phyloP scores from a whole-genome alignment of 1,284 basidiomycete species.

The Pascua sp. region DNA sequence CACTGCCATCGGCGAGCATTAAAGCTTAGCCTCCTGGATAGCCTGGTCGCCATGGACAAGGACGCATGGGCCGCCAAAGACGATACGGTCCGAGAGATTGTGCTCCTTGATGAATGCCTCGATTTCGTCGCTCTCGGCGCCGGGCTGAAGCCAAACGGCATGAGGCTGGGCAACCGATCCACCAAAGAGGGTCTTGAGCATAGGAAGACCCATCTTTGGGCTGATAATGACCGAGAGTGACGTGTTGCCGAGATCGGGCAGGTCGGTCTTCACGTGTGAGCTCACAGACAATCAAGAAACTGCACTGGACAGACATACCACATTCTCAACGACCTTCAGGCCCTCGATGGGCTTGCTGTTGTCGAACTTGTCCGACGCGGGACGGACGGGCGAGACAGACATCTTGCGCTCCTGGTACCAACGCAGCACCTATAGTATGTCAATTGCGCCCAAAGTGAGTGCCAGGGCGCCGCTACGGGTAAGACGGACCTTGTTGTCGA shows the following conservation, averaged over 20 bases:
- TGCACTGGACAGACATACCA: conserved; percentile 51
- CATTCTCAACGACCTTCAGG: conserved; percentile 25
- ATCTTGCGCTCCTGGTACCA: conserved; percentile 64
- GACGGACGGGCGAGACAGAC: conserved; percentile 59
- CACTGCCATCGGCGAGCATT: background rate
- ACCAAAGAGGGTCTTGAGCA: conserved; percentile 50
- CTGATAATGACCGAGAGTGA: conserved; percentile 76
- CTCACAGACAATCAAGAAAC: background rate
- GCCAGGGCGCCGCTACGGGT: background rate
- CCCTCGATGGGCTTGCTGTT: conserved; percentile 34
- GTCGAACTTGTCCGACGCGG: conserved; percentile 15
- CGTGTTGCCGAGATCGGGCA: conserved; percentile 64
- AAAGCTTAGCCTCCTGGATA: conserved; percentile 18
- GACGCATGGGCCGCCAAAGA: conserved; percentile 72
- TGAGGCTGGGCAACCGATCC: conserved; percentile 61
- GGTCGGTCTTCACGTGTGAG: conserved; percentile 51
- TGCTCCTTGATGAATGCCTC: conserved; percentile 56
- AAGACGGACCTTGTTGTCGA: conserved; percentile 40
- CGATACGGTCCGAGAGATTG: conserved; percentile 59
- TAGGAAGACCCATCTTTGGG: conserved; percentile 55
- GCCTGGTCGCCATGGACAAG: conserved; percentile 63
- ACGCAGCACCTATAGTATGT: conserved; percentile 46
- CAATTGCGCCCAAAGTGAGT: background rate
- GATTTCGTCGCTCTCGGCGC: conserved; percentile 65
- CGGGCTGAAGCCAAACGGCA: conserved; percentile 79